phyloP scores from a whole-genome alignment of 305 asterid species.

The Solanum aculeatissimum region DNA sequence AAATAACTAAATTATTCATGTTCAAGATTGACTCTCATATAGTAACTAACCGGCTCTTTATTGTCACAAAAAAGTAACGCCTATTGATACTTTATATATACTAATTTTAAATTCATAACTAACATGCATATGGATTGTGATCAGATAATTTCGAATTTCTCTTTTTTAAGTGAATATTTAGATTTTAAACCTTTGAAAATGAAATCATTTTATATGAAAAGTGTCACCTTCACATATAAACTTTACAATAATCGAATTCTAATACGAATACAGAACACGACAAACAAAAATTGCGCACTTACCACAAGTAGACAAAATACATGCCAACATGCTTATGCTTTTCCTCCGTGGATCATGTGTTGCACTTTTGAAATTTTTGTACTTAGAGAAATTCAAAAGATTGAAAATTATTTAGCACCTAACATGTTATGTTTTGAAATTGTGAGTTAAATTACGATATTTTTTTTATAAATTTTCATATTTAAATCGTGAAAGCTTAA shows the following conservation, averaged over 20 bases:
- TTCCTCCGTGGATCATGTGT: background rate
- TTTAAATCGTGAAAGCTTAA: background rate
- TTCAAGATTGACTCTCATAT: too few relatives aligned
- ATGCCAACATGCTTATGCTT: background rate
- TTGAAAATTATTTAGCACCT: background rate
- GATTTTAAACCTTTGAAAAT: background rate
- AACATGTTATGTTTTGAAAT: background rate
- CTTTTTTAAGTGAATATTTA: background rate
- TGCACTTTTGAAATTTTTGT: background rate
- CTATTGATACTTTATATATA: background rate
- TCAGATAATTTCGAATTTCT: background rate
- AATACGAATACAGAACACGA: background rate
- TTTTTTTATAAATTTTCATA: background rate
- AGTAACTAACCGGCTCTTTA: too few relatives aligned
- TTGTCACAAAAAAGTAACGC: too few relatives aligned
- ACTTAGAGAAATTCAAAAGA: background rate
- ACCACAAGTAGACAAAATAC: background rate
- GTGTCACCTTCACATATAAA: too few relatives aligned
- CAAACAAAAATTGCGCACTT: background rate
- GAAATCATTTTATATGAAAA: too few relatives aligned
- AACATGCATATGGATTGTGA: background rate
- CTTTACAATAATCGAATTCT: too few relatives aligned
- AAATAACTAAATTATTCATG: too few relatives aligned
- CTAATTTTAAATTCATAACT: background rate
- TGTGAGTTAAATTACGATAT: background rate